phyloP scores from a whole-genome alignment of 208 protist genomes.

The Acanthamoeba quina region DNA sequence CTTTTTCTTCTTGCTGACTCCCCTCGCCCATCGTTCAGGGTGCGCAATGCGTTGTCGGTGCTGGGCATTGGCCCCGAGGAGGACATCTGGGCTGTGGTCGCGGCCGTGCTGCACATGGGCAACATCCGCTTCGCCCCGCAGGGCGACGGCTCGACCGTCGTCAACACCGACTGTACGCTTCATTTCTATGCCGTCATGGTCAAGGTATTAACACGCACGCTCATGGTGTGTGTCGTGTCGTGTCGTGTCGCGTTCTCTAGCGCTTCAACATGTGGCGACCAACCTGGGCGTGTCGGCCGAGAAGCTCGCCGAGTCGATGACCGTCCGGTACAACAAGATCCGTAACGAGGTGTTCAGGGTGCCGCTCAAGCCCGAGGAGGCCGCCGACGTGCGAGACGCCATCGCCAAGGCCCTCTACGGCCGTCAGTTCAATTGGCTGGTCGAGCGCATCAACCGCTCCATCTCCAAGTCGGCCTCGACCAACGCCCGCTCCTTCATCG shows the following conservation, averaged over 20 bases:
- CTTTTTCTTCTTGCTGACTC: neutral
- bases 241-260: neutral
- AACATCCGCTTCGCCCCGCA: slow-evolving; percentile 68
- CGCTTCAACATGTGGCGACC: slow-evolving; percentile 1
- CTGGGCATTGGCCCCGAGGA: slow-evolving; percentile 60
- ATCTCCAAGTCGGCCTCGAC: slow-evolving; percentile 55
- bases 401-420: slow-evolving; percentile 73
- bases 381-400: slow-evolving; percentile 65
- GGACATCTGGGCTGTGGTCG: slow-evolving; percentile 56
- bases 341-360: slow-evolving; percentile 51
- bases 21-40: neutral
- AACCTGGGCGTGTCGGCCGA: slow-evolving; percentile 36
- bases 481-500: slow-evolving; percentile 62
- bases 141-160: slow-evolving; percentile 57
- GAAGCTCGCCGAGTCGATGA: slow-evolving; percentile 37
- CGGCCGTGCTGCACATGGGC: slow-evolving; percentile 61
- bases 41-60: slow-evolving; percentile 59
- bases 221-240: neutral
- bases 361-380: slow-evolving; percentile 58
- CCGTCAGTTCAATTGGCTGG: slow-evolving; percentile 71
- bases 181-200: neutral
- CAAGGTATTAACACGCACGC: no score
- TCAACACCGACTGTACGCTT: slow-evolving; percentile 47
- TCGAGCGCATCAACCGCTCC: slow-evolving; percentile 63
- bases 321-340: slow-evolving; percentile 56